Conservation (phyloP, 208 protist species). For the Entamoeba nuttalli region DNA sequence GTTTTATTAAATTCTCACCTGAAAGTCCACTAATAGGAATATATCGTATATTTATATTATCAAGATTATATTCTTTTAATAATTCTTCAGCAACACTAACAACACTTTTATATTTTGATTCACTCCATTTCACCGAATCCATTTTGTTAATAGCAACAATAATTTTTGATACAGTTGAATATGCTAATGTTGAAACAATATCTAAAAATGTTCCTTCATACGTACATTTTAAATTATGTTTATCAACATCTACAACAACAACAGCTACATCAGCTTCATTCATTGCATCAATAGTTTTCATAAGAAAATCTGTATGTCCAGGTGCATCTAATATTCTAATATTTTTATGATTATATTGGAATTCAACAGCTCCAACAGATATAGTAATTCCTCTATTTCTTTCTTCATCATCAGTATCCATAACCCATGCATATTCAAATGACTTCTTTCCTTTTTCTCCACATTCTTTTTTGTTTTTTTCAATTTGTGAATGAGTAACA, state of each 20-base stretch:
- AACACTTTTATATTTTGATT: constrained; percentile 69
- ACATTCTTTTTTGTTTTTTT: constrained; percentile 18
- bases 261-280: constrained; percentile 67
- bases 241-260: constrained; percentile 63
- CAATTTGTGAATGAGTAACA: not conserved
- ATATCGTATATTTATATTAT: constrained; percentile 65
- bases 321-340: constrained; percentile 78
- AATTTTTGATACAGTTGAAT: constrained; percentile 52
- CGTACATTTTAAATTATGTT: constrained; percentile 64
- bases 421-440: constrained; percentile 26
- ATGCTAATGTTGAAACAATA: not conserved
- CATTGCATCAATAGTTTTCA: constrained; percentile 98
- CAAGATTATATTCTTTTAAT: constrained; percentile 59
- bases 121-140: constrained; percentile 40
- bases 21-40: constrained; percentile 75
- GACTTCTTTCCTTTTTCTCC: constrained; percentile 5
- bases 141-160: constrained; percentile 67
- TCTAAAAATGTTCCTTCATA: constrained; percentile 46
- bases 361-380: not conserved
- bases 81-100: constrained; percentile 12
- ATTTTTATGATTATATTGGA: constrained; percentile 4
- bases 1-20: constrained; percentile 75
- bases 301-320: constrained; percentile 97
- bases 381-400: constrained; percentile 18
- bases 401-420: constrained; percentile 19